These are phyloP conservation scores for Ceriops tagal DNA, from an alignment of 345 rosid species.

Conservation along the genomic window DNA sequence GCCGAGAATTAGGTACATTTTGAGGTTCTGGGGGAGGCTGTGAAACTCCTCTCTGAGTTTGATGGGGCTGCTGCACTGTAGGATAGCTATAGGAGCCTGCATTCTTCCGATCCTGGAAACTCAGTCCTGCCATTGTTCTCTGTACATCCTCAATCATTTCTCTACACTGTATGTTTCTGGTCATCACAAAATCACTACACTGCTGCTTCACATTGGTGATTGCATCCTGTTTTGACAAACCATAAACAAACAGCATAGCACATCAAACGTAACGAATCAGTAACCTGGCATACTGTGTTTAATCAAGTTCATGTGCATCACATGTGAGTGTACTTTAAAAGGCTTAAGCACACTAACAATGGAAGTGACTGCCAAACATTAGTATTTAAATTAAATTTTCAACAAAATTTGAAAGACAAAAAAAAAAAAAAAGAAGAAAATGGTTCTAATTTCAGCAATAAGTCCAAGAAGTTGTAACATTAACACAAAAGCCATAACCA, in stretches of 20 bases:
- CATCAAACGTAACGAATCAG: too few species aligned
- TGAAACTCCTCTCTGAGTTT: constrained; percentile 38
- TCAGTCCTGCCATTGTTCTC: constrained; percentile 80
- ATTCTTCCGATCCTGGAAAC: constrained; percentile 76
- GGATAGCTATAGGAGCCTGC: constrained; percentile 61
- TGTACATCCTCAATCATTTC: constrained; percentile 99
- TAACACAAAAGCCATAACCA: neutral
- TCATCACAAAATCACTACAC: constrained; percentile 96
- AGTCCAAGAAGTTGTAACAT: neutral
- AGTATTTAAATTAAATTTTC: neutral
- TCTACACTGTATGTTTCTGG: constrained; percentile 91
- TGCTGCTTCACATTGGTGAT: constrained; percentile 94
- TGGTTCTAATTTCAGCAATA: neutral
- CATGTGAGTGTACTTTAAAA: too few species aligned
- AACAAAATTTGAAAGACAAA: neutral
- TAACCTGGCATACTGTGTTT: too few species aligned
- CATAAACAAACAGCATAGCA: too few species aligned
- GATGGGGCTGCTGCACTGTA: constrained; percentile 56
- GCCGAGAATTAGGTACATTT: constrained; percentile 37
- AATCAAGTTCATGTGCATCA: too few species aligned
- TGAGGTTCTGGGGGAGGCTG: constrained; percentile 55
- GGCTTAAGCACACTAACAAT: too few species aligned
- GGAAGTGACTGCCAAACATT: too few species aligned
- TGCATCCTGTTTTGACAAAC: constrained; percentile 62
- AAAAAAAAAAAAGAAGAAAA: neutral